Evolutionary conservation across 2,329 filamentous ascomycete genomes (phyloP), one percentile per base, ranked within the genome.

Genomic region (Penicillium fuscoglaucum): DNA sequence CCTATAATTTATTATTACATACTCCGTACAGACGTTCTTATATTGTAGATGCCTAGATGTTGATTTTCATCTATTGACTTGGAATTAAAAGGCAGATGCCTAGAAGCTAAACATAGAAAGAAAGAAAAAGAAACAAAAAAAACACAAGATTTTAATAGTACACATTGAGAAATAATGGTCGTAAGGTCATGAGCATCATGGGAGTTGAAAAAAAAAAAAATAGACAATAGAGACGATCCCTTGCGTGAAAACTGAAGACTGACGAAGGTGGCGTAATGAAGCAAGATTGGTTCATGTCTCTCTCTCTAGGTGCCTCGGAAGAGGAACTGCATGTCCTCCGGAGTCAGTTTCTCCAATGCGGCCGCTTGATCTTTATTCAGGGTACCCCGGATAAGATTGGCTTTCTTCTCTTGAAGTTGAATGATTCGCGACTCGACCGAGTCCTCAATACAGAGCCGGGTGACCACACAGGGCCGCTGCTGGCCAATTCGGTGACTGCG

Each of bases 351-450:
- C 72, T 98, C 91, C 85, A 98, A 90, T 0, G 93, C 91, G 46
- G 90, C 84, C 40, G 70, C 73, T 67, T 95, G 89, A 72, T 98
- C 93, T 44, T 91, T 90, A 74, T 98, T 97, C 74, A 99, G 93
- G 0, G 95, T 99, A 29, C 92, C 93, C 67, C 93, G 91, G 71
- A 99, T 99, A 90, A 99, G 93, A 71, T 90, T 93, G 0, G 93
- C 92, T 80, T 99, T 99, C 84, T 99, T 99, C 80, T 99, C 95
- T 74, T 99, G 95, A 28, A 99, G 83, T 65, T 95, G 82, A 3
- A 99, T 91, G 84, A 99, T 99, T 46, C 95, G 87, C 58, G 90
- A 95, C 79, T 99, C 95, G 29, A 99, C 93, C 1, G 91, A 96
- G 73, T 99, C 95, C 73, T 99, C 93, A 61, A 99, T 97, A 72